These are phyloP conservation scores for Schizopora paradoxa DNA, from an alignment of 1,284 basidiomycete species.

Conservation along the genomic window DNA sequence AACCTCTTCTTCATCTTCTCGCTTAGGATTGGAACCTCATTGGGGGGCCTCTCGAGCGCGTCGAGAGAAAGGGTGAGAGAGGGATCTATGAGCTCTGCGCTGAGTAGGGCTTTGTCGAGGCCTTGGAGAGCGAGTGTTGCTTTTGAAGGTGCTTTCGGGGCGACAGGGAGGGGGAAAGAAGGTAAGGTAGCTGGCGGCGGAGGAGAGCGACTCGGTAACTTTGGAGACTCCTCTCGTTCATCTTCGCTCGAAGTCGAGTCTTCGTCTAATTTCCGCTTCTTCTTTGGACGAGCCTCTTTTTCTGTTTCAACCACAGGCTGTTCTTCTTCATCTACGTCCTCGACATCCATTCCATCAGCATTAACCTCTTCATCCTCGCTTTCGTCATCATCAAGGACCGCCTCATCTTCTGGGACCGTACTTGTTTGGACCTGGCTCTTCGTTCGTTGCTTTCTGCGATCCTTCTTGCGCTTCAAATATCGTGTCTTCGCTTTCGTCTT, in stretches of 20 bases:
- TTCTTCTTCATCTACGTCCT: constrained; percentile 23
- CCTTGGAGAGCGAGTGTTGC: constrained; percentile 69
- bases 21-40: constrained; percentile 47
- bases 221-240: constrained; percentile 11
- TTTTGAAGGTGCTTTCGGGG: constrained; percentile 68
- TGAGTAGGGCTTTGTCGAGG: constrained; percentile 66
- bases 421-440: constrained; percentile 25
- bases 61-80: constrained; percentile 43
- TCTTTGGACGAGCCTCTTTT: constrained; percentile 10
- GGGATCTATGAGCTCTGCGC: constrained; percentile 70
- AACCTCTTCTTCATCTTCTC: constrained; percentile 60
- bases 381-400: constrained; percentile 14
- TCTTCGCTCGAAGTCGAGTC: no score
- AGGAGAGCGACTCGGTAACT: constrained; percentile 26
- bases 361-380: constrained; percentile 19
- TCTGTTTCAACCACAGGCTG: constrained; percentile 25
- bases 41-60: constrained; percentile 27
- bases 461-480: constrained; percentile 63
- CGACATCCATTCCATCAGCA: constrained; percentile 14
- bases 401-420: constrained; percentile 7
- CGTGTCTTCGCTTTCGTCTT: constrained; percentile 58
- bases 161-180: constrained; percentile 66
- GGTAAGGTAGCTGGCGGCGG: constrained; percentile 41
- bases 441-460: constrained; percentile 51
- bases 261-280: constrained; percentile 18